Base-by-base conservation (phyloP, 116 monocot genomes). In the Zostera marina region DNA sequence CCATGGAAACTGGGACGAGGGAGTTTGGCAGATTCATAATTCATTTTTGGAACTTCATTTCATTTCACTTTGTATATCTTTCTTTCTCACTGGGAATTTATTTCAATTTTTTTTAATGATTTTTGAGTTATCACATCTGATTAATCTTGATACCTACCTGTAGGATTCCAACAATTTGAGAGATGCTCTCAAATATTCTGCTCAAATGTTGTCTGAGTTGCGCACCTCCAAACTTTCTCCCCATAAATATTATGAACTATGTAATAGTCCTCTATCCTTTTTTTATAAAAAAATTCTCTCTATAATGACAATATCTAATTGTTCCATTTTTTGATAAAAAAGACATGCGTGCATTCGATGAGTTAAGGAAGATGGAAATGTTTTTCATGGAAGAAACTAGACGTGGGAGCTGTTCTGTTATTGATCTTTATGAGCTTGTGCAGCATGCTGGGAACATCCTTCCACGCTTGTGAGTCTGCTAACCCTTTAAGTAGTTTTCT, bases 271-370 rank as follows among this genome's bases (percentile, higher is more conserved):
- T 48, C 6, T 58, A 15, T 22, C 51, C 17, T 22, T 68, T 21
- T 19, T 60, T 12, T 16, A 22, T 46, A 24, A 8, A 21, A 8
- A 21, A 17, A 26, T 32, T 15, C 38, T 22, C 12, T 22, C 23
- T 22, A 16, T 39, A 16, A 43, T 21, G 9, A 8, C 26, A 38
- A 15, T 26, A 23, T 55, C 19, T 58, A 41, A 41, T 44, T 14
- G 25, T 3, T 44, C 24, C 16, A 1, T 7, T 23, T 47, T 61
- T 15, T 45, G 61, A 46, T 61, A 21, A 23, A 23, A 23, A 45
- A 90, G 96, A 98, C 45, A 98, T 98, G 96, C 66, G 96, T 72
- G 85, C 96, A 11, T 98, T 98, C 63, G 96, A 98, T 65, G 96
- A 98, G 71, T 53, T 98, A 66, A 63, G 96, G 74, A 89, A 71